Percentiles rank a stretch among this genome's conserved stretches.
These are phyloP conservation scores for Coemansia sp. DNA, from an alignment of 192 early-diverging fungal genomes.

Conservation along the genomic window DNA sequence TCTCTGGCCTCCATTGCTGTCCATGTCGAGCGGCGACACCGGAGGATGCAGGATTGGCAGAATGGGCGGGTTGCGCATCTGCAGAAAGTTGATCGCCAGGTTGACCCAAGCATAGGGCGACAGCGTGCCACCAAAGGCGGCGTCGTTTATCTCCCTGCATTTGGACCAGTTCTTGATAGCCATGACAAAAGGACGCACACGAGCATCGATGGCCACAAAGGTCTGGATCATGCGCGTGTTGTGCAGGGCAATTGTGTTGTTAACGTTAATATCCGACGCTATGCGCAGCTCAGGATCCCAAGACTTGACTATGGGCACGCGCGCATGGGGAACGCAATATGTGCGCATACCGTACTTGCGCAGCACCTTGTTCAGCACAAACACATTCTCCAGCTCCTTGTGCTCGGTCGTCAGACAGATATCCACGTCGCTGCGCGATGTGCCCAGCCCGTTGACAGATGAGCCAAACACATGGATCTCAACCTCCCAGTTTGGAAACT, in stretches of 20 bases:
- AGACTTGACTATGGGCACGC: conserved; percentile 90
- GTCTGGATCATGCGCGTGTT: conserved; percentile 89
- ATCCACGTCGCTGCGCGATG: conserved; percentile 83
- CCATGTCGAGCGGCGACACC: conserved; percentile 11
- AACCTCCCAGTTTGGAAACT: conserved; percentile 80
- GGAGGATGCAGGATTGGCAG: conserved; percentile 76
- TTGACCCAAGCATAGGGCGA: conserved; percentile 95
- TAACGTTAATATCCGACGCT: conserved; percentile 91
- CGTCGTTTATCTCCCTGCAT: conserved; percentile 82
- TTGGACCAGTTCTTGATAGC: conserved; percentile 94
- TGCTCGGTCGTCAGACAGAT: conserved; percentile 86
- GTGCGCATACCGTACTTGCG: conserved; percentile 78
- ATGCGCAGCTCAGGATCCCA: conserved; percentile 87
- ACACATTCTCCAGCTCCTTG: conserved; percentile 71
- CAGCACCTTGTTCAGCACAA: conserved; percentile 68
- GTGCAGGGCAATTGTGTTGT: conserved; percentile 83
- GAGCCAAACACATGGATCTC: conserved; percentile 90
- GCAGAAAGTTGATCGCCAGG: conserved; percentile 89
- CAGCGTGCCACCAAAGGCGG: conserved; percentile 89
- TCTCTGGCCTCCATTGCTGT: conserved; percentile 4
- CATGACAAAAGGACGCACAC: conserved; percentile 87
- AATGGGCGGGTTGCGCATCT: conserved; percentile 84
- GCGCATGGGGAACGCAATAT: conserved; percentile 76
- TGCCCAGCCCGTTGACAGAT: conserved; percentile 84
- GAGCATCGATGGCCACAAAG: conserved; percentile 81